Base-by-base conservation (phyloP, 345 rosid genomes). In the Dipteronia dyeriana region DNA sequence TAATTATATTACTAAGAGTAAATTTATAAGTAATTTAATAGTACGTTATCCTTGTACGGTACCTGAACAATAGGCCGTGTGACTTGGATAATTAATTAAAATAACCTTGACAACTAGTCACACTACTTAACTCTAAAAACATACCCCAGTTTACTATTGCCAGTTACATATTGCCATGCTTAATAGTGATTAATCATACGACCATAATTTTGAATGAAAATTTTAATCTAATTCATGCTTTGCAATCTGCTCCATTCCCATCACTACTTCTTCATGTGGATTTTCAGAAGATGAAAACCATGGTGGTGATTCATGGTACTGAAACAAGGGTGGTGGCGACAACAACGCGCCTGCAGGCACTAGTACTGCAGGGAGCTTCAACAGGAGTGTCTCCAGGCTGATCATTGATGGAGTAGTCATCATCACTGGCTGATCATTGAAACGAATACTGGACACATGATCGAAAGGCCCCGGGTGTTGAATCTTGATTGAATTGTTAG, bases 321-420 rank as follows among this genome's bases (percentile, higher is more conserved):
- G 65, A 69, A 69, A 49, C 60, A 47, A 70, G 57, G 60, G 19
- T 22, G 73, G 71, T 3, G 73, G 71, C 10, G 29, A 43, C 4
- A 43, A 11, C 7, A 43, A 11, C 2, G 57, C 1, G 0, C 38
- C 43, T 17, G 61, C 47, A 26, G 64, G 66, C 9, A 41, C n/a
- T 60, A 10, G 13, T 14, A 59, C 75, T n/a, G 66, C 39, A 9
- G 75, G 75, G 47, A 71, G 47, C 64, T 71, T 71, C 16, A 31
- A 7, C n/a, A 72, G 75, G 16, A 72, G 75, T 72, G n/a, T 59
- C 64, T 72, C 75, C 20, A 57, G 66, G 75, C 75, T 72, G 66
- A n/a, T 72, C 65, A 72, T 57, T 38, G 75, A 34, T 34, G 63
- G 63, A 10, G 34, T 3, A 1, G 64, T 57, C 17, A n/a, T 38